Percentiles rank a stretch among this genome's conserved stretches.
Conservation (phyloP, 2,329 filamentous ascomycete species). For the Colletotrichum sp. region DNA sequence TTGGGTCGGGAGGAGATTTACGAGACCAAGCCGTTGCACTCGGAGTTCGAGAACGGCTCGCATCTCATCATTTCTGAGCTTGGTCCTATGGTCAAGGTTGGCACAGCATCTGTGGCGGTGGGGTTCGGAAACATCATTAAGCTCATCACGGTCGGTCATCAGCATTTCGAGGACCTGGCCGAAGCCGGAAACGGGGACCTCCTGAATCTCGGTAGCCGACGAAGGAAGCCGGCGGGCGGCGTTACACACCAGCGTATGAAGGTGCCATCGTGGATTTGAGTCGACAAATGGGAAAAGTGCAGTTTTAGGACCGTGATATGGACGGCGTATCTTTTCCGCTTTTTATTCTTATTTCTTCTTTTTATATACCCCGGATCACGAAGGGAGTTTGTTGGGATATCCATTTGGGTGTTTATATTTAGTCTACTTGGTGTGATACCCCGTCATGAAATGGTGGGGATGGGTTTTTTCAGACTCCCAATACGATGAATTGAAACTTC, state of each 20-base stretch:
- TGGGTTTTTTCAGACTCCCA: not conserved
- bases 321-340: not conserved
- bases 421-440: not conserved
- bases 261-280: slow-evolving; percentile 11
- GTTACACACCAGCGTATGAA: slow-evolving; percentile 11
- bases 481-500: not conserved
- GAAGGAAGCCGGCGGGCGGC: slow-evolving; percentile 34
- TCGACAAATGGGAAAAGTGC: not conserved
- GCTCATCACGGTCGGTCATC: slow-evolving; percentile 70
- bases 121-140: slow-evolving; percentile 77
- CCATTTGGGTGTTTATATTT: not conserved
- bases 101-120: slow-evolving; percentile 69
- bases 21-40: slow-evolving; percentile 51
- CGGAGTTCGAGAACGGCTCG: slow-evolving; percentile 44
- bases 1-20: slow-evolving; percentile 47
- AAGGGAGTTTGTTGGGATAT: slow-evolving; percentile 16
- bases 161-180: slow-evolving; percentile 60
- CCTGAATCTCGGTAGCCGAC: slow-evolving; percentile 43
- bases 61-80: slow-evolving; percentile 69
- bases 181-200: slow-evolving; percentile 31
- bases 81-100: slow-evolving; percentile 69
- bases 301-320: not conserved
- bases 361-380: slow-evolving; percentile 17
- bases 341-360: not conserved
- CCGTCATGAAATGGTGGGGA: not conserved